Conservation (phyloP, 2,329 filamentous ascomycete genomes). For the Phaeoacremonium minimum region DNA sequence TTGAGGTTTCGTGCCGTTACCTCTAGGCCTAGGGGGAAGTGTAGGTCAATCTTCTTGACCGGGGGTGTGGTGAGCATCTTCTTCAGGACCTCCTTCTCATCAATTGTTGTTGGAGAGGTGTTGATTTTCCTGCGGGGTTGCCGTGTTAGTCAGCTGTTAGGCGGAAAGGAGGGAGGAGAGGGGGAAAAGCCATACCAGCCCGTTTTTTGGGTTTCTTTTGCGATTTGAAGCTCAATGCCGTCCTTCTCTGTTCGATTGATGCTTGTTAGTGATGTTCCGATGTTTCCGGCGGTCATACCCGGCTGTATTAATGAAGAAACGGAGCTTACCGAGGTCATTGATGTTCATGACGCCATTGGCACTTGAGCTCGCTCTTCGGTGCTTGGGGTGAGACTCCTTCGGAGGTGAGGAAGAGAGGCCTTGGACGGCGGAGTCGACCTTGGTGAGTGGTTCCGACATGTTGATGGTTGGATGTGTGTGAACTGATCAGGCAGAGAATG, state of each 20-base stretch:
- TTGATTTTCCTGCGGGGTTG: slow-evolving; percentile 76
- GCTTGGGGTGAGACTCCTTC: slow-evolving; percentile 59
- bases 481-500: slow-evolving; percentile 18
- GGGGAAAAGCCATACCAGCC: slow-evolving; percentile 65
- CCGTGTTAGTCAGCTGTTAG: slow-evolving; percentile 2
- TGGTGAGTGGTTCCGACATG: slow-evolving; percentile 62
- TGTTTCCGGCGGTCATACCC: too few relatives aligned
- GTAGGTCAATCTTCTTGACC: slow-evolving; percentile 90
- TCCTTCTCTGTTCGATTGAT: slow-evolving; percentile 59
- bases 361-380: slow-evolving; percentile 69
- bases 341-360: slow-evolving; percentile 76
- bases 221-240: slow-evolving; percentile 66
- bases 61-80: slow-evolving; percentile 74
- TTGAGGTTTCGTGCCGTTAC: slow-evolving; percentile 88
- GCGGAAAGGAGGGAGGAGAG: slow-evolving; percentile 5
- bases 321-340: slow-evolving; percentile 76
- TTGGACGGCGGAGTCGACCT: slow-evolving; percentile 89
- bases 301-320: too few relatives aligned
- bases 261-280: slow-evolving; percentile 3
- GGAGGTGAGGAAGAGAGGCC: slow-evolving; percentile 66
- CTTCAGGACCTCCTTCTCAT: slow-evolving; percentile 82
- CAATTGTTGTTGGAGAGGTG: slow-evolving; percentile 70
- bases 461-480: slow-evolving; percentile 12
- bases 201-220: slow-evolving; percentile 79
- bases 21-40: slow-evolving; percentile 83